Evolutionary conservation across 768 basidiomycete species (phyloP).

Genomic region (Neoboletus magnificus): DNA sequence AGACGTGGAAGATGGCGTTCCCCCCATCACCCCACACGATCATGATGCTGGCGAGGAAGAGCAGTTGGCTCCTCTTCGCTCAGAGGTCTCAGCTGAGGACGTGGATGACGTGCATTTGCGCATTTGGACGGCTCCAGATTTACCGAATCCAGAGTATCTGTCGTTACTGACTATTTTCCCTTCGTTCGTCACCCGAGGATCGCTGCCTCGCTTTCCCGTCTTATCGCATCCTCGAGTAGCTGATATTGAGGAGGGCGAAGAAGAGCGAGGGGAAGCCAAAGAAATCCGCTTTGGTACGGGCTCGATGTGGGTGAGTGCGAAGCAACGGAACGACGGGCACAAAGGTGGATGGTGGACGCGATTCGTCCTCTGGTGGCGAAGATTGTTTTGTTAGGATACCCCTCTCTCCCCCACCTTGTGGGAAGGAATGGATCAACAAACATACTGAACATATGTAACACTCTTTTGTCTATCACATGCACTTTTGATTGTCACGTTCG

Average conservation of each 20-base stretch:
- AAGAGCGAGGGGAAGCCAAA: constrained; percentile 49
- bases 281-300: constrained; percentile 79
- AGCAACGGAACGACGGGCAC: constrained; percentile 60
- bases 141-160: constrained; percentile 70
- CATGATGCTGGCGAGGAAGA: constrained; percentile 35
- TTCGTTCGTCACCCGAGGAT: constrained; percentile 62
- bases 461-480: constrained; percentile 30
- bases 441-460: constrained; percentile 36
- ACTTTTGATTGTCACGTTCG: constrained; percentile 19
- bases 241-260: constrained; percentile 72
- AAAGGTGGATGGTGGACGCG: constrained; percentile 78
- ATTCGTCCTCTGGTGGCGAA: constrained; percentile 76
- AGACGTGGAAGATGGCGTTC: constrained; percentile 40
- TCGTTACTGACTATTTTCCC: constrained; percentile 74
- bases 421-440: constrained; percentile 10
- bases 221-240: constrained; percentile 35
- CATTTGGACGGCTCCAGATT: constrained; percentile 78
- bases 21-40: constrained; percentile 33
- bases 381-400: constrained; percentile 63
- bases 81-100: constrained; percentile 32
- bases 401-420: neutral
- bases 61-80: constrained; percentile 31
- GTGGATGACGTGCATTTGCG: constrained; percentile 56
- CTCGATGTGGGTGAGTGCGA: constrained; percentile 70
- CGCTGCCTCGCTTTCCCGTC: constrained; percentile 69